A percentile compares a stretch with the other conserved stretches of the same genome.
phyloP scores from a whole-genome alignment of 1,139 yeast species.

The Debaryomycetaceae sp. region DNA sequence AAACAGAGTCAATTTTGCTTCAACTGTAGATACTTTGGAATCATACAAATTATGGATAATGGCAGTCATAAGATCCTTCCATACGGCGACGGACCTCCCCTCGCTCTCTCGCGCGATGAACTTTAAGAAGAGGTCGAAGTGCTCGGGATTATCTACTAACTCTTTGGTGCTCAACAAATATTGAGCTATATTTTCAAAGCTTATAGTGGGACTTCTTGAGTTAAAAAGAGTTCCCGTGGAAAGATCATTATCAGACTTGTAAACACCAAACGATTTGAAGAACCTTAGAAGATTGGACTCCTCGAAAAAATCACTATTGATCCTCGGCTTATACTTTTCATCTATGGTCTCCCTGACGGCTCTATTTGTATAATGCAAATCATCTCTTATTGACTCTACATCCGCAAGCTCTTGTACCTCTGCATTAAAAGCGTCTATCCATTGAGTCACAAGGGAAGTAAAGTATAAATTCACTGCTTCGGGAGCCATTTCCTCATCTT shows the following conservation, averaged over 20 bases:
- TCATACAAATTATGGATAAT: constrained; percentile 11
- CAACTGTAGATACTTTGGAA: constrained; percentile 7
- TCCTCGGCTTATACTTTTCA: neutral
- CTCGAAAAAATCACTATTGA: constrained; percentile 2
- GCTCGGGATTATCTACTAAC: constrained; percentile 5
- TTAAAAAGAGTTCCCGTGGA: constrained; percentile 9
- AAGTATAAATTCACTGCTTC: constrained; percentile 21
- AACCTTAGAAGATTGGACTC: constrained; percentile 11
- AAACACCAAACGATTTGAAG: constrained; percentile 15
- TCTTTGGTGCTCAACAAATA: constrained; percentile 15
- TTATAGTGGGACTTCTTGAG: constrained; percentile 12
- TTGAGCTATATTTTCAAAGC: constrained; percentile 20
- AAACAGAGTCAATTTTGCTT: constrained; percentile 8
- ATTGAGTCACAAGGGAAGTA: constrained; percentile 25
- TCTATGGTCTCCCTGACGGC: constrained; percentile 4
- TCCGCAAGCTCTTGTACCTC: constrained; percentile 16
- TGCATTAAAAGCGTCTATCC: constrained; percentile 28
- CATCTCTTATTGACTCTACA: constrained; percentile 6
- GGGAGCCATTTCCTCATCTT: constrained; percentile 11
- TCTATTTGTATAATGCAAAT: constrained; percentile 8
- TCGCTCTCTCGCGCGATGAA: constrained; percentile 15
- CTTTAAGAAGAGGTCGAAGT: constrained; percentile 12
- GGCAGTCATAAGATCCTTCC: constrained; percentile 13
- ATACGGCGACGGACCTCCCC: constrained; percentile 17
- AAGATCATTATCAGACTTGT: neutral